Evolutionary conservation across 305 asterid genomes (phyloP).

Genomic region (Fraxinus sp.): DNA sequence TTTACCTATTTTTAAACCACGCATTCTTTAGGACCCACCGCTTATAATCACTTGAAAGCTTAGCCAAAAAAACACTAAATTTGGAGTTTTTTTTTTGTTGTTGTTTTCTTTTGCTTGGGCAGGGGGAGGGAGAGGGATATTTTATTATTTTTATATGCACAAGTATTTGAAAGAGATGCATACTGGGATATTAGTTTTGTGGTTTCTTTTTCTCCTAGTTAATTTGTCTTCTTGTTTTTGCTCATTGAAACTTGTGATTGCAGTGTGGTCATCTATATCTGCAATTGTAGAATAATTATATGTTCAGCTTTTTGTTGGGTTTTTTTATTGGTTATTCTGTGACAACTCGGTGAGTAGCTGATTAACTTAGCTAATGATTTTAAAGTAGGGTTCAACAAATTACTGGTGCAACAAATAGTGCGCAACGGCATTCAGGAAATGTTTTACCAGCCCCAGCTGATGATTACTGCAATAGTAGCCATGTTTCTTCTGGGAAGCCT

Average conservation of each 20-base stretch:
- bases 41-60: neutral
- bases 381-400: slow-evolving; percentile 77
- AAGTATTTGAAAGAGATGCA: neutral
- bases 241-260: neutral
- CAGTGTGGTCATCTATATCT: neutral
- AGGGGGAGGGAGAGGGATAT: neutral
- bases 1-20: neutral
- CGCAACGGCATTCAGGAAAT: slow-evolving; percentile 76
- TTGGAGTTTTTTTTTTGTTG: neutral
- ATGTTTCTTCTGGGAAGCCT: slow-evolving; percentile 57
- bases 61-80: neutral
- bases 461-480: slow-evolving; percentile 59
- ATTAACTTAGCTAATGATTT: slow-evolving; percentile 42
- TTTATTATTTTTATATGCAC: neutral
- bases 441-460: slow-evolving; percentile 91
- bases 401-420: slow-evolving; percentile 58
- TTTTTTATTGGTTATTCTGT: neutral
- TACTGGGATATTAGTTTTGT: neutral
- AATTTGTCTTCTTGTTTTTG: neutral
- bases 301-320: neutral
- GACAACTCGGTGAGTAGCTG: slow-evolving; percentile 14
- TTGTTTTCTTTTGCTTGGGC: neutral
- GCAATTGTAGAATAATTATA: neutral
- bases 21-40: neutral
- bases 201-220: neutral